Evolutionary conservation across 2,329 filamentous ascomycete species (phyloP).

Genomic region (Chaetomiaceae sp.): DNA sequence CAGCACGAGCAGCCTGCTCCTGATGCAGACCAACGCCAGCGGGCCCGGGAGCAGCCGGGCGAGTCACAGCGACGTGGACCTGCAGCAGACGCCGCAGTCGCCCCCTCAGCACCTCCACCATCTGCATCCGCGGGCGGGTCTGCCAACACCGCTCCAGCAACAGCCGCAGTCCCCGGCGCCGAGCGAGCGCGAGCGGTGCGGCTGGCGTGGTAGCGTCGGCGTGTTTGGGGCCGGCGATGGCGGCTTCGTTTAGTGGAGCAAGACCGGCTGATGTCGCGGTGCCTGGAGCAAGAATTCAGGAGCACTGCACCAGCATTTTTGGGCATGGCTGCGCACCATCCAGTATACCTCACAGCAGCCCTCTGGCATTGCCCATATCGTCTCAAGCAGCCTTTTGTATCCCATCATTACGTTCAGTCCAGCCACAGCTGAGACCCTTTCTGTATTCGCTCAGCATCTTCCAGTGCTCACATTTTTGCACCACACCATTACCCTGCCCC

Average conservation of each 20-base stretch:
- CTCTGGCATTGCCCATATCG: neutral
- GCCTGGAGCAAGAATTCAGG: too few relatives aligned
- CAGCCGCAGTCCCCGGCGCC: conserved; percentile 24
- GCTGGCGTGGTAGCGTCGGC: conserved; percentile 52
- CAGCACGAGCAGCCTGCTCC: conserved; percentile 53
- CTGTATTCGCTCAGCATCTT: neutral
- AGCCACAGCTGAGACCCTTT: neutral
- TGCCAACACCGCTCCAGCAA: conserved; percentile 27
- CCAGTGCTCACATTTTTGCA: neutral
- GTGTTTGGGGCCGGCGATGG: conserved; percentile 46
- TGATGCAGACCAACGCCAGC: conserved; percentile 50
- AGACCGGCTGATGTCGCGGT: neutral
- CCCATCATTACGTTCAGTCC: neutral
- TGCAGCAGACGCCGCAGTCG: conserved; percentile 30
- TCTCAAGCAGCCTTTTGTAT: neutral
- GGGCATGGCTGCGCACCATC: too few relatives aligned
- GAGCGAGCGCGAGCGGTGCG: conserved; percentile 40
- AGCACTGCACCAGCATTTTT: too few relatives aligned
- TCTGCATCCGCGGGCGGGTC: conserved; percentile 20
- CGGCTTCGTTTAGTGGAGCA: conserved; percentile 42
- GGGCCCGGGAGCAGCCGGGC: conserved; percentile 40
- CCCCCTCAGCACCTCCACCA: conserved; percentile 28
- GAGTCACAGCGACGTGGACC: conserved; percentile 39
- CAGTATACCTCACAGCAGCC: neutral
- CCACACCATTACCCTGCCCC: neutral